Conservation (phyloP, 2,329 filamentous ascomycete species). For the Allantophomopsis cytisporea region DNA sequence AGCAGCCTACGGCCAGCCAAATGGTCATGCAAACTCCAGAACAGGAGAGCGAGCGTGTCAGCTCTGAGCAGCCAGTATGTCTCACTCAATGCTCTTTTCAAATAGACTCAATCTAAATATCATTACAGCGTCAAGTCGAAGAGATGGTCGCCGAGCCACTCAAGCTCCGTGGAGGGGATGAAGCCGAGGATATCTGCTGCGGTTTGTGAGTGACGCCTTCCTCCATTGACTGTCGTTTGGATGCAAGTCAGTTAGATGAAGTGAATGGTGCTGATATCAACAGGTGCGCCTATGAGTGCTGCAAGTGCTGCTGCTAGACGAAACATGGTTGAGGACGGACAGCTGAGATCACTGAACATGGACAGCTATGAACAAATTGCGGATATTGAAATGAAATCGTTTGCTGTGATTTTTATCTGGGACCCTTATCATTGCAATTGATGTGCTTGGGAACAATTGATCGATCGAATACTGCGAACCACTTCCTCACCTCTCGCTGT, state of each 20-base stretch:
- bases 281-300: constrained; percentile 17
- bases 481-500: too few species aligned
- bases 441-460: too few species aligned
- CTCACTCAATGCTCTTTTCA: constrained; percentile 1
- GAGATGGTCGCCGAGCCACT: constrained; percentile 15
- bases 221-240: too few species aligned
- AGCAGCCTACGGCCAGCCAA: constrained; percentile 14
- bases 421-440: too few species aligned
- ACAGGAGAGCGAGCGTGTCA: constrained; percentile 3
- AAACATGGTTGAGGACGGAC: background rate
- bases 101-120: background rate
- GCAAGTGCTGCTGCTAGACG: constrained; percentile 15
- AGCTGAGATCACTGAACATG: too few species aligned
- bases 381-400: too few species aligned
- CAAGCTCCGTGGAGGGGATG: constrained; percentile 13
- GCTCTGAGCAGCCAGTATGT: constrained; percentile 14
- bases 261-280: background rate
- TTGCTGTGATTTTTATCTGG: too few species aligned
- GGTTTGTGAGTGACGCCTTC: constrained; percentile 8
- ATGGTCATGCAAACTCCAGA: constrained; percentile 10
- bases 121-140: constrained; percentile 9
- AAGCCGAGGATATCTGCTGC: constrained; percentile 12
- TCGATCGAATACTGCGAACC: too few species aligned
- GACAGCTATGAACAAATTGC: too few species aligned
- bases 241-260: background rate